phyloP scores from a whole-genome alignment of 2,329 filamentous ascomycete species.

The Beauveria sp. region DNA sequence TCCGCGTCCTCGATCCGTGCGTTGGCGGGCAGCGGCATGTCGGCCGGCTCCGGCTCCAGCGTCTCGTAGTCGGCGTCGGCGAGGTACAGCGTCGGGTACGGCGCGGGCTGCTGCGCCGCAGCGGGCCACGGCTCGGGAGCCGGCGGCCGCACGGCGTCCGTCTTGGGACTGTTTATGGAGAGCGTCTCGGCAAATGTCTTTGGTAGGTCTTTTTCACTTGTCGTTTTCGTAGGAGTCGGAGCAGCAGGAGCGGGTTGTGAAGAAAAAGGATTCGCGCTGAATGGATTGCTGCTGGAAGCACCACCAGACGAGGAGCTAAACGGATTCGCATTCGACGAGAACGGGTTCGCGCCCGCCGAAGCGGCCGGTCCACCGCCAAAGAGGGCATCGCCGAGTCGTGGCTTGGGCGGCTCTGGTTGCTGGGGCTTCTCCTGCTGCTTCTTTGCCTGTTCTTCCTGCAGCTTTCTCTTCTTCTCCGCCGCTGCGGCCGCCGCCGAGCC shows the following conservation, averaged over 20 bases:
- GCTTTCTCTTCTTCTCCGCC: constrained; percentile 24
- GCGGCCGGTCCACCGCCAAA: constrained; percentile 54
- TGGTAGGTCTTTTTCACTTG: constrained; percentile 29
- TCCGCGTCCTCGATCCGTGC: constrained; percentile 35
- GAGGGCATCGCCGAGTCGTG: constrained; percentile 56
- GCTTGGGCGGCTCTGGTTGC: constrained; percentile 25
- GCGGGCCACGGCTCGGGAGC: constrained; percentile 70
- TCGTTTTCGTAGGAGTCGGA: constrained; percentile 16
- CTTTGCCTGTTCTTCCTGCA: constrained; percentile 23
- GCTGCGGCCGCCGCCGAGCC: constrained; percentile 19
- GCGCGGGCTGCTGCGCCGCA: constrained; percentile 51
- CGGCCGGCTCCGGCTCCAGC: constrained; percentile 52
- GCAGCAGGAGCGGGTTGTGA: constrained; percentile 15
- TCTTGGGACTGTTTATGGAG: constrained; percentile 53
- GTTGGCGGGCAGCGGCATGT: constrained; percentile 44
- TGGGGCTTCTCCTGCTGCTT: constrained; percentile 22
- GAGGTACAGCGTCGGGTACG: constrained; percentile 72
- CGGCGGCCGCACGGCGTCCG: constrained; percentile 19
- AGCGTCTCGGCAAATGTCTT: constrained; percentile 69
- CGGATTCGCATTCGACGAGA: constrained; percentile 45
- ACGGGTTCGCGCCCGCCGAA: constrained; percentile 46
- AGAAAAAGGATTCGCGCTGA: constrained; percentile 24
- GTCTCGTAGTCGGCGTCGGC: constrained; percentile 89
- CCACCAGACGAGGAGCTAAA: constrained; percentile 29
- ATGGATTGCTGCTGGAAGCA: constrained; percentile 19